A percentile compares a stretch with the other conserved stretches of the same genome.
phyloP scores from a whole-genome alignment of 2,329 filamentous ascomycete genomes.

The Fonsecaea erecta region DNA sequence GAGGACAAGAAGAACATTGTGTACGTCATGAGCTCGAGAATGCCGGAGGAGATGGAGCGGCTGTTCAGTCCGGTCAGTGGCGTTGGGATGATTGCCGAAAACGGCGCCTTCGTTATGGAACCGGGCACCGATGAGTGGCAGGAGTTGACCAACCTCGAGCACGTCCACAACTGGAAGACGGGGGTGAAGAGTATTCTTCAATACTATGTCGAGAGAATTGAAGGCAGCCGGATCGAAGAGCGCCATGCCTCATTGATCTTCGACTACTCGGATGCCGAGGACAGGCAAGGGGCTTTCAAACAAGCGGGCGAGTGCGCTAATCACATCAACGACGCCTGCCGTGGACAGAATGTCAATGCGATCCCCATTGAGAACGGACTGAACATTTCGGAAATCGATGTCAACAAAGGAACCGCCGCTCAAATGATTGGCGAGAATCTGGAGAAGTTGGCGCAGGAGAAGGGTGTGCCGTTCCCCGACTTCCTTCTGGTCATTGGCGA shows the following conservation, averaged over 20 bases:
- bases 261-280: constrained; percentile 82
- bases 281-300: constrained; percentile 73
- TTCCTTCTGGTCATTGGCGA: constrained; percentile 91
- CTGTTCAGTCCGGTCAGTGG: constrained; percentile 83
- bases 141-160: constrained; percentile 72
- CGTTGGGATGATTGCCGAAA: constrained; percentile 89
- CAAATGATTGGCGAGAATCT: constrained; percentile 68
- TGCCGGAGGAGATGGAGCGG: constrained; percentile 83
- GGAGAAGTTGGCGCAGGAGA: constrained; percentile 59
- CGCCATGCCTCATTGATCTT: constrained; percentile 91
- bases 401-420: constrained; percentile 85
- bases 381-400: constrained; percentile 81
- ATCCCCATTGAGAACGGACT: constrained; percentile 79
- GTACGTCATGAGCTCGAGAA: constrained; percentile 91
- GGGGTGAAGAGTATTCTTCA: constrained; percentile 80
- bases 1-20: constrained; percentile 81
- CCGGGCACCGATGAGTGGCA: constrained; percentile 70
- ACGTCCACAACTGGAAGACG: constrained; percentile 78
- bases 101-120: constrained; percentile 85
- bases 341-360: constrained; percentile 80
- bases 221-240: constrained; percentile 85
- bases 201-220: constrained; percentile 88
- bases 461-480: constrained; percentile 60
- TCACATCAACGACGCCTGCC: constrained; percentile 93
- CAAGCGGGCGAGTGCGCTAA: constrained; percentile 89